These are phyloP conservation scores for Magnusiomyces paraingens DNA, from an alignment of 1,139 yeast species.

Conservation along the genomic window DNA sequence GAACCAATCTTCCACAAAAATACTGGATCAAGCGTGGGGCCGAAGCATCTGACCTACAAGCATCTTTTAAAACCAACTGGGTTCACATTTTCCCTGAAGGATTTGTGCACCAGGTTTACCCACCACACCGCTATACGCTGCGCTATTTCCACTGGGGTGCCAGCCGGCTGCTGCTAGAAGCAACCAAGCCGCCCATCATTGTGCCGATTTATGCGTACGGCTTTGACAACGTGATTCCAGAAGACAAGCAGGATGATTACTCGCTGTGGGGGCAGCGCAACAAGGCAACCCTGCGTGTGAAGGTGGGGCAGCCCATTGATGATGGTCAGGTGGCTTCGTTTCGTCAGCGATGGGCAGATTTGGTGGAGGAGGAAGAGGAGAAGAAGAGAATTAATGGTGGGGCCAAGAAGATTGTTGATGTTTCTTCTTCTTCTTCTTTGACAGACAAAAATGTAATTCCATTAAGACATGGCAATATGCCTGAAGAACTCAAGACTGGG, in stretches of 20 bases:
- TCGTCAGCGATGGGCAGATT: slow-evolving; percentile 60
- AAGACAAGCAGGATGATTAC: slow-evolving; percentile 39
- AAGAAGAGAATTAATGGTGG: background rate
- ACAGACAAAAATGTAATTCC: slow-evolving; percentile 5
- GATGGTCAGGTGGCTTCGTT: slow-evolving; percentile 54
- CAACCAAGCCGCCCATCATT: slow-evolving; percentile 76
- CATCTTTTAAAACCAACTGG: slow-evolving; percentile 67
- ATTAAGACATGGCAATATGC: slow-evolving; percentile 40
- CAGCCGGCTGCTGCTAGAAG: slow-evolving; percentile 71
- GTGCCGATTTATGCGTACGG: slow-evolving; percentile 89
- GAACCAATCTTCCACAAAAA: slow-evolving; percentile 12
- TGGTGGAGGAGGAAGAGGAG: slow-evolving; percentile 44
- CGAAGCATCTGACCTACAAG: background rate
- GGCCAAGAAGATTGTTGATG: too few species aligned
- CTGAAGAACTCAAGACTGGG: slow-evolving; percentile 58
- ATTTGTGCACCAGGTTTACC: slow-evolving; percentile 75
- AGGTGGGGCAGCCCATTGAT: slow-evolving; percentile 65
- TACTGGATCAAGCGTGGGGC: slow-evolving; percentile 16
- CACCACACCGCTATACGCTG: slow-evolving; percentile 79
- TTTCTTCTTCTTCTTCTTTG: too few species aligned
- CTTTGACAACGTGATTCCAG: slow-evolving; percentile 83
- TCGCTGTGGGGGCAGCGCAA: slow-evolving; percentile 42
- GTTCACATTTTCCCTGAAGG: slow-evolving; percentile 95
- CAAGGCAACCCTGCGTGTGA: slow-evolving; percentile 61
- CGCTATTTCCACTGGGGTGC: slow-evolving; percentile 96